These are phyloP conservation scores for Daldinia decipiens DNA, from an alignment of 495 filamentous ascomycete species.

Conservation along the genomic window DNA sequence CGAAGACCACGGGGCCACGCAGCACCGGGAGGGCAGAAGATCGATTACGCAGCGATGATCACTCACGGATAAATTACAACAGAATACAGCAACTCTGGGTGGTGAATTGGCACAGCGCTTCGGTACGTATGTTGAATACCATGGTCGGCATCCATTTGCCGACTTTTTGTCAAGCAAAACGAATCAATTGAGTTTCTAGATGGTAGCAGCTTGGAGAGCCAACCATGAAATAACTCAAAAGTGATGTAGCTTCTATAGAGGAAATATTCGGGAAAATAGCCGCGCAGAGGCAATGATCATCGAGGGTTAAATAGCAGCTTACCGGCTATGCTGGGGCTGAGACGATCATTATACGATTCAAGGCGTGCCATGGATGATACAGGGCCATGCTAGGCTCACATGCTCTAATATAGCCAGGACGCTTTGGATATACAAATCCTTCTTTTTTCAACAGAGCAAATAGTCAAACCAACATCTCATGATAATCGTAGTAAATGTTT, in stretches of 20 bases:
- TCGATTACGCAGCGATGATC: slow-evolving; percentile 18
- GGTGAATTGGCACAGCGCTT: neutral
- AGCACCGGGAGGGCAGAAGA: neutral
- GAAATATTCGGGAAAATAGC: slow-evolving; percentile 2
- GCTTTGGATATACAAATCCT: no score
- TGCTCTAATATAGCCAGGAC: no score
- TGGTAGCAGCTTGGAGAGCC: neutral
- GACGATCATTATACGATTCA: slow-evolving; percentile 21
- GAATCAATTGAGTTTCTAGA: neutral
- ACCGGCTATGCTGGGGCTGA: slow-evolving; percentile 26
- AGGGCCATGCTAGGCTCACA: slow-evolving; percentile 2
- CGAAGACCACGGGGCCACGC: neutral
- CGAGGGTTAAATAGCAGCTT: slow-evolving; percentile 21
- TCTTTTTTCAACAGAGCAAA: no score
- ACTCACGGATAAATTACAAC: slow-evolving; percentile 16
- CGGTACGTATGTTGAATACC: slow-evolving; percentile 4
- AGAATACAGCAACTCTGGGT: neutral
- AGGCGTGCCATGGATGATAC: slow-evolving; percentile 3
- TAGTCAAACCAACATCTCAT: no score
- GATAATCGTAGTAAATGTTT: no score
- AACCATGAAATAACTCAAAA: neutral
- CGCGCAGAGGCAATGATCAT: slow-evolving; percentile 24
- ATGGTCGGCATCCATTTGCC: neutral
- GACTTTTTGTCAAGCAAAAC: neutral
- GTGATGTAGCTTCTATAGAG: neutral